Evolutionary conservation across 768 basidiomycete species (phyloP).

Genomic region (Coprinopsis marcescibilis): DNA sequence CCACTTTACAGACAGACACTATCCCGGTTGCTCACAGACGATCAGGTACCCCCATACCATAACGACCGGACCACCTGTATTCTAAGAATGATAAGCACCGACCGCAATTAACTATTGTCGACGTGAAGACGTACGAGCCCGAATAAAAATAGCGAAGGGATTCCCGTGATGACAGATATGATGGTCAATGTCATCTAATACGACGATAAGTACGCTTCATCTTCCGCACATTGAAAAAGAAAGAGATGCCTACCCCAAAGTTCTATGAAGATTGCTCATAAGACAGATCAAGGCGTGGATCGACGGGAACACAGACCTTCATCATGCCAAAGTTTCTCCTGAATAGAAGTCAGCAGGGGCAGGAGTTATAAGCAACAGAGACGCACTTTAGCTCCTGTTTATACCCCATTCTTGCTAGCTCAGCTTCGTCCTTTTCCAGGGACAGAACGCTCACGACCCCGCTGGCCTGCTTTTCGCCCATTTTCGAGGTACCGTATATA

Average conservation of each 20-base stretch:
- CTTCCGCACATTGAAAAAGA: constrained; percentile 1
- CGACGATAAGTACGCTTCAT: constrained; percentile 6
- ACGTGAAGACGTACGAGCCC: constrained; percentile 46
- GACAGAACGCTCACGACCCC: background rate
- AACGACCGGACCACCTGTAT: constrained; percentile 68
- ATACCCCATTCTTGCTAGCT: constrained; percentile 66
- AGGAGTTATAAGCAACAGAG: background rate
- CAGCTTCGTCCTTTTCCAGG: constrained; percentile 44
- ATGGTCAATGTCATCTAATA: constrained; percentile 61
- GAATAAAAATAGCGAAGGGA: constrained; percentile 63
- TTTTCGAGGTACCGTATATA: no score
- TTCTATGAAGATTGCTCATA: constrained; percentile 37
- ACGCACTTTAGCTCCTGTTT: constrained; percentile 62
- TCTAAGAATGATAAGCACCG: constrained; percentile 29
- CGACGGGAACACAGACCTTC: constrained; percentile 36
- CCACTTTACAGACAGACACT: background rate
- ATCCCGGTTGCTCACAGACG: constrained; percentile 38
- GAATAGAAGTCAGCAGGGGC: background rate
- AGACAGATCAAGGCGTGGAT: background rate
- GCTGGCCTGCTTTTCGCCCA: background rate
- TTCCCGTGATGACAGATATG: constrained; percentile 69
- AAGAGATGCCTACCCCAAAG: constrained; percentile 44
- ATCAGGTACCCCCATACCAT: constrained; percentile 77
- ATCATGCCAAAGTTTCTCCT: constrained; percentile 48
- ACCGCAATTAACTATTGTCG: background rate